A percentile compares a stretch with the other conserved stretches of the same genome.
Conservation (phyloP, 2,329 filamentous ascomycete genomes). For the Fusarium redolens region DNA sequence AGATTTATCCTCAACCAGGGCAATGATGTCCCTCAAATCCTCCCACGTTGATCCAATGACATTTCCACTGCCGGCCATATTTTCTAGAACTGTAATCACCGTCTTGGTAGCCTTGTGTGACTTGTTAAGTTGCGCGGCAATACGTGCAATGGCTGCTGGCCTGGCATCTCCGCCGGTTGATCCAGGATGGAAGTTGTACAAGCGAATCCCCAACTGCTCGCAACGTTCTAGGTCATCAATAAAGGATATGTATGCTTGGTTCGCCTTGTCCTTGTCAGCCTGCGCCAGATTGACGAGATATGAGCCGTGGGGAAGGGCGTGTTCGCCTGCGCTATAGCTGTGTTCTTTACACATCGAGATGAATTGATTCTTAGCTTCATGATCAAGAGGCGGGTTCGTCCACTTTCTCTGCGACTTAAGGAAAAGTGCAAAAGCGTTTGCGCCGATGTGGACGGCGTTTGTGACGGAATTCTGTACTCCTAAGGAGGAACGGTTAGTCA, state of each 20-base stretch:
- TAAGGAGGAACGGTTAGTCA: conserved; percentile 48
- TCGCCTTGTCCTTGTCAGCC: conserved; percentile 79
- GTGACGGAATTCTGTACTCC: conserved; percentile 89
- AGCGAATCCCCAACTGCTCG: conserved; percentile 82
- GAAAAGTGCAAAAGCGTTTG: conserved; percentile 94
- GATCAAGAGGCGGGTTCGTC: conserved; percentile 81
- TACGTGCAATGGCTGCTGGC: conserved; percentile 77
- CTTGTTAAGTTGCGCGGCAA: conserved; percentile 84
- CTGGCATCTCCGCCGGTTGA: conserved; percentile 77
- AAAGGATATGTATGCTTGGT: conserved; percentile 87
- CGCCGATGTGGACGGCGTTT: conserved; percentile 84
- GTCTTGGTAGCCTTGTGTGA: conserved; percentile 80
- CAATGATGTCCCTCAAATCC: conserved; percentile 88
- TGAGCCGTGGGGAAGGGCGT: conserved; percentile 90
- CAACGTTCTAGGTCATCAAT: conserved; percentile 89
- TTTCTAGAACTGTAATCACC: conserved; percentile 90
- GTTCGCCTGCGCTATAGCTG: conserved; percentile 75
- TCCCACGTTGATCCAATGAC: conserved; percentile 87
- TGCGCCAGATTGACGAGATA: conserved; percentile 98
- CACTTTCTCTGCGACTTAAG: conserved; percentile 97
- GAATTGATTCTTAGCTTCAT: conserved; percentile 77
- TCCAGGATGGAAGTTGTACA: conserved; percentile 99
- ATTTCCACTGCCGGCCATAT: conserved; percentile 92
- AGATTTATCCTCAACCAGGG: conserved; percentile 79
- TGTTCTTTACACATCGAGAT: conserved; percentile 74